These are phyloP conservation scores for Claviceps paspali DNA, from an alignment of 2,329 filamentous ascomycete species.

Conservation along the genomic window DNA sequence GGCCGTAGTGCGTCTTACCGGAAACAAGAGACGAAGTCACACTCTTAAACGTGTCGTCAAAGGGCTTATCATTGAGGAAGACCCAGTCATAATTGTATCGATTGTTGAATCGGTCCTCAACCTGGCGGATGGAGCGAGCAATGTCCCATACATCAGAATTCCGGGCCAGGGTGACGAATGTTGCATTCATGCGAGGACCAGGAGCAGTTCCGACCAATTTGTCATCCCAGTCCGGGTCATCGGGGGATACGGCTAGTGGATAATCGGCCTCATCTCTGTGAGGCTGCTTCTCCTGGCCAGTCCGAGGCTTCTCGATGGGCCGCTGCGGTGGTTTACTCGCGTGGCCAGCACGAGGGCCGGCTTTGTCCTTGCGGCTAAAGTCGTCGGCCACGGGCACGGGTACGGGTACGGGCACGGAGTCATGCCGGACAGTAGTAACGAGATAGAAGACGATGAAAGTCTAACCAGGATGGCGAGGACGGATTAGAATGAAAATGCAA, in stretches of 20 bases:
- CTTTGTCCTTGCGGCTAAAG: not conserved
- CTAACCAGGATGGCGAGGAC: conserved; percentile 17
- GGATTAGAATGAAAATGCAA: not conserved
- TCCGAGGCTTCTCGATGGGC: conserved; percentile 9
- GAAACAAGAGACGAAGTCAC: conserved; percentile 82
- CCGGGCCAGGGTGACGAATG: conserved; percentile 87
- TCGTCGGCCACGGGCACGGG: conserved; percentile 15
- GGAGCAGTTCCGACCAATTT: conserved; percentile 36
- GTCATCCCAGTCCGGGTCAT: conserved; percentile 36
- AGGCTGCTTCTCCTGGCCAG: conserved; percentile 11
- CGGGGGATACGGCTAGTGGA: conserved; percentile 37
- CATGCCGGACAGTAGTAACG: conserved; percentile 46
- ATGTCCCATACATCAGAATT: conserved; percentile 96
- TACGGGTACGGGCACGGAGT: conserved; percentile 23
- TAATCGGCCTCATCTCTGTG: conserved; percentile 16
- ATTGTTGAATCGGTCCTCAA: conserved; percentile 96
- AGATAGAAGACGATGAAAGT: conserved; percentile 66
- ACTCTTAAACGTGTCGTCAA: conserved; percentile 86
- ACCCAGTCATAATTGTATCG: conserved; percentile 99
- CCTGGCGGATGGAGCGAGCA: conserved; percentile 82
- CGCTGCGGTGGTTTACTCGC: conserved; percentile 4
- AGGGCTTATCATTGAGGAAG: conserved; percentile 91
- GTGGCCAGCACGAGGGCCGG: no score
- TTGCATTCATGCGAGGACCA: conserved; percentile 81
- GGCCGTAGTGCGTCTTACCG: conserved; percentile 78